These are phyloP conservation scores for Rhodosorus marinus DNA, from an alignment of 23 red algal species.

Conservation along the genomic window DNA sequence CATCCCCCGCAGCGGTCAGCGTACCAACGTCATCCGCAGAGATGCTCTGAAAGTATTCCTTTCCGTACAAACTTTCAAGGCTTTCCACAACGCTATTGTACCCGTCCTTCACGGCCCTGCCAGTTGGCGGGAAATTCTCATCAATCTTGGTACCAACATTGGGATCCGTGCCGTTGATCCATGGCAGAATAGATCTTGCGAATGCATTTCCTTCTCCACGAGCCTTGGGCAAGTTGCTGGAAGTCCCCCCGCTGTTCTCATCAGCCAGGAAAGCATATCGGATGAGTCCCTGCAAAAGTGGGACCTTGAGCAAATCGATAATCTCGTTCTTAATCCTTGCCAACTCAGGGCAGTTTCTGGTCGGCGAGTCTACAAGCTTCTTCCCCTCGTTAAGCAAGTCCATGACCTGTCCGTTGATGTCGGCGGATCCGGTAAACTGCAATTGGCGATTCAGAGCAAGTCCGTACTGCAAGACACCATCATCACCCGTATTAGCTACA, in stretches of 20 bases:
- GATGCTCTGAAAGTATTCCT: not conserved
- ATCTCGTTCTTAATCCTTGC: not conserved
- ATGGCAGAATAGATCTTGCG: not conserved
- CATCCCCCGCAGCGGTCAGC: not conserved
- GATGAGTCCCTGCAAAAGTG: conserved; percentile 2
- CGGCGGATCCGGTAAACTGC: too few relatives aligned
- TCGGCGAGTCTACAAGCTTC: too few relatives aligned
- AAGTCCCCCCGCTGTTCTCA: not conserved
- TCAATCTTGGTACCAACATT: not conserved
- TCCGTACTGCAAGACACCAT: not conserved
- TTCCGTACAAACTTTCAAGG: not conserved
- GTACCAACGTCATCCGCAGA: not conserved
- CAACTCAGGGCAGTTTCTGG: not conserved
- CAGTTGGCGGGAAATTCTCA: conserved; percentile 1
- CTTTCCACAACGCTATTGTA: not conserved
- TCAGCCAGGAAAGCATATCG: not conserved
- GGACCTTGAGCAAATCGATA: not conserved
- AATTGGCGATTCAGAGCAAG: not conserved
- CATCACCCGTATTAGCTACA: too few relatives aligned
- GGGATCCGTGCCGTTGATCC: not conserved
- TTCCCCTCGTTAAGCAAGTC: too few relatives aligned
- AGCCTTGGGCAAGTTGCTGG: not conserved
- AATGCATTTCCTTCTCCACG: conserved; percentile 1
- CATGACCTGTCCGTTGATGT: too few relatives aligned
- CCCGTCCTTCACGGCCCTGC: not conserved